Evolutionary conservation across 2,329 filamentous ascomycete species (phyloP).

Genomic region (Talaromyces sp.): DNA sequence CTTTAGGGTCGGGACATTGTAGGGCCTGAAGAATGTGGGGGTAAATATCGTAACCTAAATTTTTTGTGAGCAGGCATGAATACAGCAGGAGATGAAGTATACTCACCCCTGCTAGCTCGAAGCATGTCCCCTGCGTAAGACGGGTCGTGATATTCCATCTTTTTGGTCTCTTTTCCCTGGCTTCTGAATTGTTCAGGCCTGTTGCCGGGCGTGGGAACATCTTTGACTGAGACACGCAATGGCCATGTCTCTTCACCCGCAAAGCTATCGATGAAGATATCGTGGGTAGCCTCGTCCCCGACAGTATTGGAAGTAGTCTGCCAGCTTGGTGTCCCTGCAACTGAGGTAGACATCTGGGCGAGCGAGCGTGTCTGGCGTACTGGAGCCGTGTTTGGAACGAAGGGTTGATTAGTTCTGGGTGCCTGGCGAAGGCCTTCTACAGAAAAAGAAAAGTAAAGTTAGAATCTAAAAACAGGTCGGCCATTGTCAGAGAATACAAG

Average conservation of each 20-base stretch:
- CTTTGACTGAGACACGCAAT: constrained; percentile 41
- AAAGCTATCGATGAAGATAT: constrained; percentile 33
- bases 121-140: constrained; percentile 38
- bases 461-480: neutral
- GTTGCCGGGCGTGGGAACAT: constrained; percentile 45
- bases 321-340: too few species aligned
- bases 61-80: constrained; percentile 12
- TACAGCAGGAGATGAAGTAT: neutral
- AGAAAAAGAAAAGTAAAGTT: too few species aligned
- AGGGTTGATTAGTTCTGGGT: constrained; percentile 41
- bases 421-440: constrained; percentile 42
- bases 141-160: constrained; percentile 41
- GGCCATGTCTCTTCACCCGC: constrained; percentile 37
- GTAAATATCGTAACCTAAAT: constrained; percentile 66
- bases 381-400: constrained; percentile 41
- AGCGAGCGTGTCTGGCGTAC: constrained; percentile 34
- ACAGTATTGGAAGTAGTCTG: constrained; percentile 28
- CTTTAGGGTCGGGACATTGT: constrained; percentile 72
- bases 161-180: constrained; percentile 33
- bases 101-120: constrained; percentile 39
- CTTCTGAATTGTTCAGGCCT: constrained; percentile 38
- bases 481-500: neutral
- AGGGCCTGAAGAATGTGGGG: constrained; percentile 81
- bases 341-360: constrained; percentile 19
- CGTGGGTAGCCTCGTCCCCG: constrained; percentile 28